Base-by-base conservation (phyloP, 306 rosid genomes). In the Rosa persica region DNA sequence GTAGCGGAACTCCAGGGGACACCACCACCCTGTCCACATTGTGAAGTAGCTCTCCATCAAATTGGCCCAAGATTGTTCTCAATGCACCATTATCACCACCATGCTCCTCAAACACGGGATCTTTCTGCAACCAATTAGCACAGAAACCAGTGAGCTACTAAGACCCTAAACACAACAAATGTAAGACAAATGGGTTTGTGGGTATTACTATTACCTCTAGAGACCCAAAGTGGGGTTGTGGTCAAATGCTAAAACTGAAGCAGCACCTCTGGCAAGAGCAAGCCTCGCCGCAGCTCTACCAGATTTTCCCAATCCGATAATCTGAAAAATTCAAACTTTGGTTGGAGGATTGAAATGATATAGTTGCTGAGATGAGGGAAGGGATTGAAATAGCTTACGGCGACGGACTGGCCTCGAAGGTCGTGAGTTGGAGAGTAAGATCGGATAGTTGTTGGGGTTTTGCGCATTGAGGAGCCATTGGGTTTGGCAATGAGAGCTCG, bases 281-380 rank as follows among this genome's bases (percentile, higher is more conserved):
- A 82, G 85, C 76, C 74, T 82, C 40, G 77, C 79, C 12, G 79
- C 85, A 46, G 82, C 81, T 67, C 71, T 82, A 39, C 82, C 82
- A 58, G 85, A 82, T 64, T 78, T 82, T 65, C 85, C 85, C 49
- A 82, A 78, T 27, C 85, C 85, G 69, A 82, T 57, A 12, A 82
- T 73, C 85, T 82, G 75, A 51, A 73, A 70, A 23, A 23, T 0
- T 34, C 55, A 43, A 70, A 46, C 12, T 43, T 43, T 43, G 51
- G 20, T 42, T 23, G 20, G 52, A 44, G 34, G 9, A 42, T 42
- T 46, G 74, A 68, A 43, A 25, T 68, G 73, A 16, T 10, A 5
- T 5, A 13, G 16, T n/a, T 11, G 25, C 12, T 12, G 13, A 39
- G 49, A 79, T 15, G n/a, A 49, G 16, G 23, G 6, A 62, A 17